Base-by-base conservation (phyloP, 2,329 filamentous ascomycete species). In the Bretziella fagacearum region DNA sequence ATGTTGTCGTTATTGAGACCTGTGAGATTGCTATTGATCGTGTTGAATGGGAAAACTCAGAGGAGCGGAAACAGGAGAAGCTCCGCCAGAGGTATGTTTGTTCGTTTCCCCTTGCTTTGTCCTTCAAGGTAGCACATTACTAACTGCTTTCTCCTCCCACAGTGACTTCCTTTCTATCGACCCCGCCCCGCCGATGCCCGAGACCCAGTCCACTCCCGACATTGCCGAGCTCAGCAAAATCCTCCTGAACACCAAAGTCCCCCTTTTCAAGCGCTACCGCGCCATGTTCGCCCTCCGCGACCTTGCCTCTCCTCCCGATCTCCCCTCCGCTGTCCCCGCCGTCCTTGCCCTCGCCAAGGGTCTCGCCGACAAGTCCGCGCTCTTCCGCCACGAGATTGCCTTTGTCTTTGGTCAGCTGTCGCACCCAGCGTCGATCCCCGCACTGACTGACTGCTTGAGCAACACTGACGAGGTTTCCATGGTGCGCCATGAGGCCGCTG, bases 221-320 rank as follows among this genome's bases (percentile, higher is more conserved):
- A 84, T 94, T 42, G 69, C 79, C 27, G 77, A 83, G 48, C 71
- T 98, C 27, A 81, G 83, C 58, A 71, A 74, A 57, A 77, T 74
- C 20, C 70, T 98, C 46, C 77, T 96, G 62, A 80, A 96, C 62
- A 79, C 81, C 4, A 73, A 67, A 4, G 66, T 79, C 42, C 84
- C 86, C 20, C 74, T 98, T 10, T 98, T 98, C 69, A 69, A 85
- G 59, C 79, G 91, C 60, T 98, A 98, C 66, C 79, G 91, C 57
- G 89, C 91, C 61, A 98, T 98, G 91, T 98, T 98, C 60, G 84
- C 85, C 50, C 78, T 98, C 45, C 81, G 91, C 58, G 91, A 98
- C 63, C 78, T 98, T 45, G 86, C 87, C 18, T 95, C 87, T 3
- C 91, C 91, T 13, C 87, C 89, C 7, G 82, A 93, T 58, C 77